Percentiles rank a stretch among this genome's conserved stretches.
Conservation (phyloP, 2,329 filamentous ascomycete genomes). For the Raffaelea ambrosiae region DNA sequence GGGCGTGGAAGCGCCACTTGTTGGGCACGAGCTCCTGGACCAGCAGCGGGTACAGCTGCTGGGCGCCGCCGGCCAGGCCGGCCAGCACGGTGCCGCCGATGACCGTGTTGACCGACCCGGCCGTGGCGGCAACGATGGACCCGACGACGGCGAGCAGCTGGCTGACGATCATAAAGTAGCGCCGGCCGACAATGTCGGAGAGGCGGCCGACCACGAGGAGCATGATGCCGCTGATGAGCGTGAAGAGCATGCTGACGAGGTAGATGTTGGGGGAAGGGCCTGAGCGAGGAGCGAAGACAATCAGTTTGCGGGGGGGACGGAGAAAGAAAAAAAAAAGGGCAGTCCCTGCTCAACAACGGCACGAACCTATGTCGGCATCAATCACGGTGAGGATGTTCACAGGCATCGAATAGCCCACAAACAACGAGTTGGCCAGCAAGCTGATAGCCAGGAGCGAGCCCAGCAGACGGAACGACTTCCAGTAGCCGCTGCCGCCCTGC, state of each 20-base stretch:
- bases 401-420: conserved; percentile 4
- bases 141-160: conserved; percentile 23
- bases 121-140: conserved; percentile 24
- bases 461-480: conserved; percentile 4
- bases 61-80: conserved; percentile 27
- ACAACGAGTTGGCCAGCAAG: conserved; percentile 5
- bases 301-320: too few species aligned
- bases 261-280: conserved; percentile 6
- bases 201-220: conserved; percentile 22
- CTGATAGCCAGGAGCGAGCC: conserved; percentile 1
- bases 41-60: conserved; percentile 29
- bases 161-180: conserved; percentile 26
- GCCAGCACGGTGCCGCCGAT: conserved; percentile 26
- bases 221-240: conserved; percentile 16
- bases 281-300: neutral
- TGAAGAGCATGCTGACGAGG: conserved; percentile 5
- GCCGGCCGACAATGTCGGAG: conserved; percentile 30
- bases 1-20: conserved; percentile 25
- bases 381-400: conserved; percentile 5
- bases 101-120: conserved; percentile 22
- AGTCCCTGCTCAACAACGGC: too few species aligned
- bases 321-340: neutral
- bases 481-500: too few species aligned
- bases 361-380: conserved; percentile 7
- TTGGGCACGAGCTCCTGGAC: conserved; percentile 32